Percentiles rank a stretch among this genome's conserved stretches.
These are phyloP conservation scores for Phytophthora litchii DNA, from an alignment of 352 stramenopile genomes.

Conservation along the genomic window DNA sequence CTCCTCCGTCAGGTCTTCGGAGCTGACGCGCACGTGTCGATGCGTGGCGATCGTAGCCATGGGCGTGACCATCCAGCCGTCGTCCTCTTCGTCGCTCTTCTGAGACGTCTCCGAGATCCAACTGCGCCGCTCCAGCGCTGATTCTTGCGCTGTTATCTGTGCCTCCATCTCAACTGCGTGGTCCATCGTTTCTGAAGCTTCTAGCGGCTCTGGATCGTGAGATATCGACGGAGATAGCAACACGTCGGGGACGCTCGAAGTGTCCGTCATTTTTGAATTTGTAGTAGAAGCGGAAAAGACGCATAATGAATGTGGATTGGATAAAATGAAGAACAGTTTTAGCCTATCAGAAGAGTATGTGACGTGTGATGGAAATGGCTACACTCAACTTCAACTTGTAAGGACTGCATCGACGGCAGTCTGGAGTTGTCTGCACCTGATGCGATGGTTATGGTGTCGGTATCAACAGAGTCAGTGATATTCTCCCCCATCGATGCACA, in stretches of 20 bases:
- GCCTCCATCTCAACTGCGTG: not conserved
- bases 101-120: slow-evolving; percentile 21
- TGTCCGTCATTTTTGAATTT: slow-evolving; percentile 21
- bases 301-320: slow-evolving; percentile 8
- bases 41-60: slow-evolving; percentile 18
- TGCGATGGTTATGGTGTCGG: too few species aligned
- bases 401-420: too few species aligned
- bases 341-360: slow-evolving; percentile 3
- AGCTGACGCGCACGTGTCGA: slow-evolving; percentile 1
- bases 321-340: slow-evolving; percentile 5
- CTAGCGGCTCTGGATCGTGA: slow-evolving; percentile 9
- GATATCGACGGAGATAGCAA: slow-evolving; percentile 21
- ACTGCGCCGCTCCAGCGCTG: slow-evolving; percentile 9
- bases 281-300: slow-evolving; percentile 5
- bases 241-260: not conserved
- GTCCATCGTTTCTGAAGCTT: not conserved
- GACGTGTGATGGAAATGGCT: slow-evolving; percentile 3
- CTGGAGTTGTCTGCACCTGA: too few species aligned
- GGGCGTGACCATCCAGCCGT: slow-evolving; percentile 42
- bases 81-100: slow-evolving; percentile 40
- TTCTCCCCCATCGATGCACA: too few species aligned
- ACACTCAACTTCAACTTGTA: slow-evolving; percentile 13
- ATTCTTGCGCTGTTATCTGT: slow-evolving; percentile 4
- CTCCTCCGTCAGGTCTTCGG: slow-evolving; percentile 24
- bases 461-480: too few species aligned